Base-by-base conservation (phyloP, 2,329 filamentous ascomycete species). In the Fusarium irregulare region DNA sequence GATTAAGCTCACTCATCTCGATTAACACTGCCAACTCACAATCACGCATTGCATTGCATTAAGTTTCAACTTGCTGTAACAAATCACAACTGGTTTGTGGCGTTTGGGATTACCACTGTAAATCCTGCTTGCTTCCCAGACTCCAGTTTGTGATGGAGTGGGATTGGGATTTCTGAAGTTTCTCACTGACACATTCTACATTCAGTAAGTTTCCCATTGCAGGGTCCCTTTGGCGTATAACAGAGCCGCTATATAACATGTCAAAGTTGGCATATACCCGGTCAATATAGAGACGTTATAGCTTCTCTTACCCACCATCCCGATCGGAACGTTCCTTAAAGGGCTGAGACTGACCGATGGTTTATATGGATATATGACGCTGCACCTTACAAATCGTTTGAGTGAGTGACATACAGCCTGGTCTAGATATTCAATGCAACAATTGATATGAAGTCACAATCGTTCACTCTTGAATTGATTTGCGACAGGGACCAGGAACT, bases 301-400 rank as follows among this genome's bases (percentile, higher is more conserved):
- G 58, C 58, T 21, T 46, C 59, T 64, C 64, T 48, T 64, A 47
- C 63, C 68, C 73, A 75, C 73, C 71, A 64, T 64, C 48, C 54
- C 57, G 48, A 65, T 34, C 71, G 60, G 73, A 42, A 70, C 61
- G 53, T 59, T 56, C 45, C 55, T 63, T 25, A 69, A 58, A 54
- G 59, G 53, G 25, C 44, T 66, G 72, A 64, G 46, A 60, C 70
- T 55, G 54, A 41, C 60, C 51, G 56, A 50, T 55, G 60, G 55
- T 63, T 59, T 37, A 44, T 44, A 27, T 44, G 32, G 32, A 42
- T 64, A 61, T 59, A 66, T 60, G 62, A 64, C 49, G 61, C 49
- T 57, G 61, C 18, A 20, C 23, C 64, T 51, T 48, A 73, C 60
- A 64, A 51, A 60, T 46, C 48, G 41, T 45, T 50, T 42, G 49